phyloP scores from a whole-genome alignment of 2,329 filamentous ascomycete species.

The Bipolaris bicolor region DNA sequence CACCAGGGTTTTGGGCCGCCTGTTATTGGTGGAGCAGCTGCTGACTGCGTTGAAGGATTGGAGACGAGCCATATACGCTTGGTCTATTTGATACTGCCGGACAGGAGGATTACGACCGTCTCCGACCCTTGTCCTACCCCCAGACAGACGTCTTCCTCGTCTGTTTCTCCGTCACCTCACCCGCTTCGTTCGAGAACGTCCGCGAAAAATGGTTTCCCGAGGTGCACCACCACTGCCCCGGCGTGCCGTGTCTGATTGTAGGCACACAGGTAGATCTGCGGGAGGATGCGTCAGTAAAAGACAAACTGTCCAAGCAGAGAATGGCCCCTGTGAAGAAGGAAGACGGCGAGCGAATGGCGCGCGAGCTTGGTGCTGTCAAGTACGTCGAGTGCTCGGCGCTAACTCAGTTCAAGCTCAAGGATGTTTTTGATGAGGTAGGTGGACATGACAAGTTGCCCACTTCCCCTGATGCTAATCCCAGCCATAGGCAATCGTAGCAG shows the following conservation, averaged over 20 bases:
- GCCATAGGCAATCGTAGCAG: constrained; percentile 86
- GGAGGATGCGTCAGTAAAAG: constrained; percentile 82
- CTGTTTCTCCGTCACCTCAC: constrained; percentile 97
- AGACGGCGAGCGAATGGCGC: constrained; percentile 94
- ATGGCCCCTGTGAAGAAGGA: constrained; percentile 92
- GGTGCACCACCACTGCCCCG: constrained; percentile 97
- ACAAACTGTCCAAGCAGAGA: constrained; percentile 94
- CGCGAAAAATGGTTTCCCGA: constrained; percentile 99
- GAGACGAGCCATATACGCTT: constrained; percentile 96
- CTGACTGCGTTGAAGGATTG: constrained; percentile 73
- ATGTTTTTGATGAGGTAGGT: constrained; percentile 96
- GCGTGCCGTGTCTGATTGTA: constrained; percentile 96
- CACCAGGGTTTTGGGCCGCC: neutral
- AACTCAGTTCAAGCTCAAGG: constrained; percentile 98
- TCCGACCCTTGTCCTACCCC: constrained; percentile 94
- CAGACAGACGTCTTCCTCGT: constrained; percentile 99
- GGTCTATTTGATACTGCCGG: constrained; percentile 98
- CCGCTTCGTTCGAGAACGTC: constrained; percentile 98
- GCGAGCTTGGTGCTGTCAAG: constrained; percentile 96
- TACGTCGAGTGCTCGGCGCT: constrained; percentile 98
- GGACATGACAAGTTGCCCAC: neutral
- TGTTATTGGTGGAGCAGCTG: constrained; percentile 16
- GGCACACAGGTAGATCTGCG: constrained; percentile 96
- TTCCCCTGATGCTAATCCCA: constrained; percentile 13
- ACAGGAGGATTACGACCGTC: constrained; percentile 98